Percentiles rank a stretch among this genome's conserved stretches.
Conservation (phyloP, 2,329 filamentous ascomycete species). For the Cladobotryum mycophilum region DNA sequence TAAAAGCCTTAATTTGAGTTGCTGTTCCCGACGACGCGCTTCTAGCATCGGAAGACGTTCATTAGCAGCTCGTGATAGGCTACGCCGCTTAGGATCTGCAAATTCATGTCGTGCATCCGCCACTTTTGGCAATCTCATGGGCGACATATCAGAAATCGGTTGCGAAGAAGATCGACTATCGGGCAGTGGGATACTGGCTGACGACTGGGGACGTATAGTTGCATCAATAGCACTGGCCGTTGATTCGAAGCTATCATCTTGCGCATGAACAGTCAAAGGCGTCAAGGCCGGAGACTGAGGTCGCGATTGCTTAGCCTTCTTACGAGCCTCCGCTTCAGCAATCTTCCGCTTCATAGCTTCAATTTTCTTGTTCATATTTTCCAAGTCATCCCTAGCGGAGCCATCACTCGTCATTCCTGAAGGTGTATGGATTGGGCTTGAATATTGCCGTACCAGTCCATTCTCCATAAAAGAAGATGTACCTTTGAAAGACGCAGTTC, state of each 20-base stretch:
- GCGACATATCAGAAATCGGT: constrained; percentile 6
- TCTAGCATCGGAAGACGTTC: constrained; percentile 32
- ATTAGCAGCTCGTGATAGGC: constrained; percentile 29
- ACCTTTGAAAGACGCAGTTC: constrained; percentile 35
- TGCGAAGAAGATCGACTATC: constrained; percentile 8
- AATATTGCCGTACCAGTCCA: constrained; percentile 30
- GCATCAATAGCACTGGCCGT: background rate
- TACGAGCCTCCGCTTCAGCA: constrained; percentile 52
- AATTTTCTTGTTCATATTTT: constrained; percentile 51
- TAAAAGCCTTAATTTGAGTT: constrained; percentile 40
- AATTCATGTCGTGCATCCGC: constrained; percentile 14
- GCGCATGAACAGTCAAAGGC: constrained; percentile 20
- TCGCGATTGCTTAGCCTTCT: constrained; percentile 35
- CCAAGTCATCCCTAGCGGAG: constrained; percentile 36
- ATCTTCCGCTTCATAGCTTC: constrained; percentile 55
- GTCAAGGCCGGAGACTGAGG: constrained; percentile 25
- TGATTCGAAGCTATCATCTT: constrained; percentile 20
- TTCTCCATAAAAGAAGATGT: constrained; percentile 40
- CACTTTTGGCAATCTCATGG: constrained; percentile 6
- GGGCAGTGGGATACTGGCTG: background rate
- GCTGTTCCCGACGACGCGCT: constrained; percentile 32
- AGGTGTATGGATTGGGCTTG: constrained; percentile 36
- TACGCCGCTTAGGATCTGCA: constrained; percentile 13
- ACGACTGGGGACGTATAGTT: background rate
- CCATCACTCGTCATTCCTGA: constrained; percentile 27